A percentile compares a stretch with the other conserved stretches of the same genome.
Evolutionary conservation across 129 eudicot genomes (phyloP).

Genomic region (Flaveria ramosissima): DNA sequence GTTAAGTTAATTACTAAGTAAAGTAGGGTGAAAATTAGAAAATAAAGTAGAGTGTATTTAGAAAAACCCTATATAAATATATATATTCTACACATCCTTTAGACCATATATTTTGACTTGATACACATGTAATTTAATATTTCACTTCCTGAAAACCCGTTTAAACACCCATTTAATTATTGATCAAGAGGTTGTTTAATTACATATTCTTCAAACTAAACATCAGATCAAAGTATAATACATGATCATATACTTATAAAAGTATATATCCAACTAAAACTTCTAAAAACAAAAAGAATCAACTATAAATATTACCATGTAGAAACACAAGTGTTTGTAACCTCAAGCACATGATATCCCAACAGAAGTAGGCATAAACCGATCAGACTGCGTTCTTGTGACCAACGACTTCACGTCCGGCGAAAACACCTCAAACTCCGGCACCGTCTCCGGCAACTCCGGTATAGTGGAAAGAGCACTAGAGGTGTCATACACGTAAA

Average conservation of each 20-base stretch:
- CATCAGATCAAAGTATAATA: neutral
- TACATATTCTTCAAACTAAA: neutral
- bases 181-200: neutral
- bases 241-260: conserved; percentile 1
- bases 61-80: too few species aligned
- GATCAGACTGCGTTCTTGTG: conserved; percentile 66
- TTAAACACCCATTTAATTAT: neutral
- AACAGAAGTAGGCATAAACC: conserved; percentile 57
- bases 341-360: conserved; percentile 67
- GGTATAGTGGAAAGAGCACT: conserved; percentile 69
- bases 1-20: too few species aligned
- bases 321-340: neutral
- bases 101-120: too few species aligned
- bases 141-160: neutral
- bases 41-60: too few species aligned
- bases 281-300: neutral
- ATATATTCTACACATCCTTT: neutral
- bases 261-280: conserved; percentile 5
- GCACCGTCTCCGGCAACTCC: conserved; percentile 58
- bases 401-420: conserved; percentile 66
- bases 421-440: conserved; percentile 45
- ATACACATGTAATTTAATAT: neutral
- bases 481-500: conserved; percentile 49
- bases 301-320: neutral
- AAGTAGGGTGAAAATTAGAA: too few species aligned